phyloP scores from a whole-genome alignment of 257 asterid species.

The Solanum chilense region DNA sequence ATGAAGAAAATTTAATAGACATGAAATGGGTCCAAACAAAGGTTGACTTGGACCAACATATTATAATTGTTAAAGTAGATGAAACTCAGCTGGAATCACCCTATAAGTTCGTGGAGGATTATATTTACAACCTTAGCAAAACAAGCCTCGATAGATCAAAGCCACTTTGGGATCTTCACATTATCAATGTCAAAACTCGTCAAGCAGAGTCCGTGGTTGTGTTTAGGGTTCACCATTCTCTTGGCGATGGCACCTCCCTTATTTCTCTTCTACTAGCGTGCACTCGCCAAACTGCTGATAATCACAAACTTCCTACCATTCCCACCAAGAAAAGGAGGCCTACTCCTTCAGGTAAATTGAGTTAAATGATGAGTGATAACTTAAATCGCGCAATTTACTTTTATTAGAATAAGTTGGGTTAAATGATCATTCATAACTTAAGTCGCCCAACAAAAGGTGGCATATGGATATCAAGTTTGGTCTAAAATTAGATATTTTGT shows the following conservation, averaged over 20 bases:
- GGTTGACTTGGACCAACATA: conserved; percentile 20
- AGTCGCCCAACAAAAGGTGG: not conserved
- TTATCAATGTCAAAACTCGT: not conserved
- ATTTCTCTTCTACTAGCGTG: conserved; percentile 2
- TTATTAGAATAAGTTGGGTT: no score
- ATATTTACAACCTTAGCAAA: not conserved
- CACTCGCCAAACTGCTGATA: not conserved
- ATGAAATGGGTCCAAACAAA: conserved; percentile 26
- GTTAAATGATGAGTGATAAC: no score
- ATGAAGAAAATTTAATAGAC: conserved; percentile 2
- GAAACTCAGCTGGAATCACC: not conserved
- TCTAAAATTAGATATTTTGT: no score
- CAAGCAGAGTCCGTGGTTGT: not conserved
- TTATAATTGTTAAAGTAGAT: conserved; percentile 5
- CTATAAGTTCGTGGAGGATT: not conserved
- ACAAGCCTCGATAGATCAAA: not conserved
- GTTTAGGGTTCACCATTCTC: conserved; percentile 6
- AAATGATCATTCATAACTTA: no score
- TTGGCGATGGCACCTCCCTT: conserved; percentile 5
- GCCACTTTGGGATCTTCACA: conserved; percentile 6
- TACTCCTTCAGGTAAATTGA: not conserved
- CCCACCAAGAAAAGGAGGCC: conserved; percentile 1
- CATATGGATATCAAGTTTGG: not conserved
- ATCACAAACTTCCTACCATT: not conserved
- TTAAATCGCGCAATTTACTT: no score